These are phyloP conservation scores for Mycena alexandri DNA, from an alignment of 768 basidiomycete species.

Conservation along the genomic window DNA sequence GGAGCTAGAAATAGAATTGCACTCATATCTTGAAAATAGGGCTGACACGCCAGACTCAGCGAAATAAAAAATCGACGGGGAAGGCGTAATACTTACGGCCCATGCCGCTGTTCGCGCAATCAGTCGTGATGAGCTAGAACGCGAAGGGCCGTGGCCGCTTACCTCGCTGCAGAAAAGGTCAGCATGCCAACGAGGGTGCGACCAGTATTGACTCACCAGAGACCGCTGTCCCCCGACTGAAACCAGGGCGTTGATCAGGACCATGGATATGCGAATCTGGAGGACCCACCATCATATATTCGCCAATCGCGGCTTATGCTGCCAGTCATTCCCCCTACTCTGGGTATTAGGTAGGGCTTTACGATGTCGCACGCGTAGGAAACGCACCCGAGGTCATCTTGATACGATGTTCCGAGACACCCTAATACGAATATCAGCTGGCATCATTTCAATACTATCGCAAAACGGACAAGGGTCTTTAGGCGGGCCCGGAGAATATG, in stretches of 20 bases:
- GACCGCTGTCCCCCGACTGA: constrained; percentile 74
- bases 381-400: constrained; percentile 64
- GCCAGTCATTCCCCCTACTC: constrained; percentile 37
- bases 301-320: constrained; percentile 56
- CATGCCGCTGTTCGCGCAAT: constrained; percentile 60
- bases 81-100: constrained; percentile 63
- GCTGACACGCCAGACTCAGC: neutral
- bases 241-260: constrained; percentile 8
- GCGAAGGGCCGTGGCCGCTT: constrained; percentile 16
- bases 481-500: constrained; percentile 80
- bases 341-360: constrained; percentile 3
- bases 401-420: constrained; percentile 80
- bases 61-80: neutral
- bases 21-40: constrained; percentile 61
- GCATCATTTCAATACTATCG: constrained; percentile 2
- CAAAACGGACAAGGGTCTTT: constrained; percentile 63
- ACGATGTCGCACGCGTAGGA: constrained; percentile 14
- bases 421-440: constrained; percentile 44
- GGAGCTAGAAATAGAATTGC: constrained; percentile 81
- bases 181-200: neutral
- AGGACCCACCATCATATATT: constrained; percentile 52
- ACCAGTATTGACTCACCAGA: constrained; percentile 57
- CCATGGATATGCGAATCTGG: neutral
- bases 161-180: constrained; percentile 48
- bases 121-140: constrained; percentile 22